Conservation (phyloP, 805 yeast species). For the Wickerhamiella qilinensis region DNA sequence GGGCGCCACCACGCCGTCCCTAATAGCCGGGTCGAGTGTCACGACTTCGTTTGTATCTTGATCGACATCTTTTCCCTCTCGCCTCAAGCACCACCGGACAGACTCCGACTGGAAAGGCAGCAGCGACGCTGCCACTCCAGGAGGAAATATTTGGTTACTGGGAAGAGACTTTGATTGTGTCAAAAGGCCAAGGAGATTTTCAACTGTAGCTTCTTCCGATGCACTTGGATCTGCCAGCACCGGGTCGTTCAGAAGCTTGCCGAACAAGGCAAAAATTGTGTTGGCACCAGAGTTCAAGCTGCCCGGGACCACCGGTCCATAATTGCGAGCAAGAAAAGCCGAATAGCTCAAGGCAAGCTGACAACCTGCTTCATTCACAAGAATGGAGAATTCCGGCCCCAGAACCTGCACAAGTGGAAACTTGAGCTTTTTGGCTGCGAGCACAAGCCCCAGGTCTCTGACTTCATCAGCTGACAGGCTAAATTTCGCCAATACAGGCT, state of each 20-base stretch:
- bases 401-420: neutral
- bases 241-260: neutral
- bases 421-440: neutral
- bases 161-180: neutral
- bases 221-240: neutral
- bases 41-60: constrained; percentile 7
- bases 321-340: neutral
- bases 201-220: neutral
- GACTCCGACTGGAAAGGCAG: constrained; percentile 23
- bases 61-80: constrained; percentile 20
- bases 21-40: constrained; percentile 10
- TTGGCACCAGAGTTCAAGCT: neutral
- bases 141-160: neutral
- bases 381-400: neutral
- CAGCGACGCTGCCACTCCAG: constrained; percentile 6
- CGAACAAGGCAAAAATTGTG: neutral
- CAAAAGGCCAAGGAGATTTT: neutral
- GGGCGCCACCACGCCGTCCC: constrained; percentile 13
- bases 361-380: neutral
- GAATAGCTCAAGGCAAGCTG: neutral
- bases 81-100: constrained; percentile 22
- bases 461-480: neutral
- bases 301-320: neutral
- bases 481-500: neutral
- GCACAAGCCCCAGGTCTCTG: neutral